Base-by-base conservation (phyloP, 495 filamentous ascomycete species). In the Tetracladium setigerum region DNA sequence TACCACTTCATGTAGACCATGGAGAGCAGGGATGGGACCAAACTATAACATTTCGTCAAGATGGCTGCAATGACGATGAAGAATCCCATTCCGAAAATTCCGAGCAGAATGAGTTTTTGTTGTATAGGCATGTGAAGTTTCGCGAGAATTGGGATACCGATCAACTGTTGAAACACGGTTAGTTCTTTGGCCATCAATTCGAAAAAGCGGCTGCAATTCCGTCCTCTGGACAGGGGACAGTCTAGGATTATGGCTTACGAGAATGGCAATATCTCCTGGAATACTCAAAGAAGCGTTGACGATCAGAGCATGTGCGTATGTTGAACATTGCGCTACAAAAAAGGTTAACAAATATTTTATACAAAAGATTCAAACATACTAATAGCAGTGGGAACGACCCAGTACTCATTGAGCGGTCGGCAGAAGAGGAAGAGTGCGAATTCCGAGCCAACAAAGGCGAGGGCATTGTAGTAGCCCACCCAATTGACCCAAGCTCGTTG, bases 231-330 rank as follows among this genome's bases (percentile, higher is more conserved):
- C n/a, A n/a, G n/a, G n/a, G n/a, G n/a, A n/a, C n/a, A n/a, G 3
- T 27, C 22, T 3, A 3, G 22, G 22, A 27, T 27, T 27, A 7
- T 27, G 22, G 7, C 22, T 27, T 35, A 44, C 5, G 6, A 66
- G 53, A 48, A 66, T 58, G 42, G 39, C n/a, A 5, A 63, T 18
- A 40, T 66, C 60, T 18, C 46, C 49, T 31, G 44, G 49, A 37
- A 65, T 57, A 47, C 61, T 65, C 51, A 65, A 65, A 32, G 46
- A 34, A 5, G 32, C 68, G 53, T 77, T 65, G 14, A 74, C 54
- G 50, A 77, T 74, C 44, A 67, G 67, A 49, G 74, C 77, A 55
- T 71, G 59, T 40, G 72, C 65, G 38, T 70, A 74, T n/a, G 65
- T 64, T 9, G 65, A 69, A 44, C 75, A 79, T 69, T 79, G 73